phyloP scores from a whole-genome alignment of 192 early-diverging fungal genomes.

The Coemansia sp. region DNA sequence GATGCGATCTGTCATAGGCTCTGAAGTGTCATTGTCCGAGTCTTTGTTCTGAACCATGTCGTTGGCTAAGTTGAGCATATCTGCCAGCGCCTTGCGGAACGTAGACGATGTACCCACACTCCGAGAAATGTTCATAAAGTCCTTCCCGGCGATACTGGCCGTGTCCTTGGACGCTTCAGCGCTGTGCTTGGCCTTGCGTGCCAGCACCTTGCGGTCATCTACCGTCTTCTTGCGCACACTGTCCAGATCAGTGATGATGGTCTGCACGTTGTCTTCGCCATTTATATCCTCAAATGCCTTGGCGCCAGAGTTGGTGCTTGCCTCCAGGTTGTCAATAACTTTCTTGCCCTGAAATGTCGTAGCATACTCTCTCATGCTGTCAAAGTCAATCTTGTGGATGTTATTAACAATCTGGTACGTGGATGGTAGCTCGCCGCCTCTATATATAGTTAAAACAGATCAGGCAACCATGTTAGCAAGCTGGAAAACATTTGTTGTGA shows the following conservation, averaged over 20 bases:
- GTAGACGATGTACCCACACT: conserved; percentile 39
- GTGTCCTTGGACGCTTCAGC: conserved; percentile 17
- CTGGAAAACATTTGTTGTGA: background rate
- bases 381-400: conserved; percentile 33
- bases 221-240: conserved; percentile 30
- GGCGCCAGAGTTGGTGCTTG: conserved; percentile 22
- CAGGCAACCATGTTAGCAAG: background rate
- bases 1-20: conserved; percentile 33
- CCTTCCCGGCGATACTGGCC: conserved; percentile 29
- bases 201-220: conserved; percentile 45
- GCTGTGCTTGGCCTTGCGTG: conserved; percentile 28
- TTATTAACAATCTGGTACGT: conserved; percentile 21
- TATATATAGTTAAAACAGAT: background rate
- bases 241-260: conserved; percentile 27
- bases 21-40: conserved; percentile 1
- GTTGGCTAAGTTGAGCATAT: conserved; percentile 26
- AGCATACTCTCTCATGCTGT: conserved; percentile 34
- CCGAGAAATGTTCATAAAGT: conserved; percentile 31
- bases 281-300: conserved; percentile 43
- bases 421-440: conserved; percentile 31
- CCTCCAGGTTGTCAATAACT: conserved; percentile 40
- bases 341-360: conserved; percentile 45
- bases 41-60: conserved; percentile 31
- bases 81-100: conserved; percentile 36
- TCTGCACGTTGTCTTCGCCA: conserved; percentile 37